phyloP scores from a whole-genome alignment of 352 stramenopile species.

The Phytopythium cucurbitacearum region DNA sequence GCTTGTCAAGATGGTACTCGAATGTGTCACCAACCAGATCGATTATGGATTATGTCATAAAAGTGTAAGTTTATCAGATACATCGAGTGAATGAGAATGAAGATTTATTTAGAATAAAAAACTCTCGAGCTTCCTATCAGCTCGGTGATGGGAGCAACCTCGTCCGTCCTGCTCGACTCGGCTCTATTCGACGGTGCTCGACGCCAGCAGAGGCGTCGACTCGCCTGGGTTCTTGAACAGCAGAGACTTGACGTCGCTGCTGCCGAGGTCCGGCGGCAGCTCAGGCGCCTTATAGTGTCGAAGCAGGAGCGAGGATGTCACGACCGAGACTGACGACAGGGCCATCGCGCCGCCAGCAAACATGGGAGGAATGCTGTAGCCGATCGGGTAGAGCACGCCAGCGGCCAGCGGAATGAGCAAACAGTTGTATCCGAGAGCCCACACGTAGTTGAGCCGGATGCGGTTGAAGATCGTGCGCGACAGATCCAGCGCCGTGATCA shows the following conservation, averaged over 20 bases:
- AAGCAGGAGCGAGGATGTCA: conserved; percentile 93
- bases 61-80: too few species aligned
- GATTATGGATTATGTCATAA: too few species aligned
- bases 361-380: conserved; percentile 93
- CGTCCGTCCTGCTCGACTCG: neutral
- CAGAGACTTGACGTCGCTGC: conserved; percentile 69
- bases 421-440: conserved; percentile 98
- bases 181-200: conserved; percentile 49
- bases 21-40: too few species aligned
- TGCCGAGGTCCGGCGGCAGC: conserved; percentile 51
- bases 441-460: conserved; percentile 97
- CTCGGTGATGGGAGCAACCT: conserved; percentile 9
- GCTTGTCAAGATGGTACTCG: too few species aligned
- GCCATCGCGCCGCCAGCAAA: conserved; percentile 96
- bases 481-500: conserved; percentile 97
- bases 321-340: conserved; percentile 95
- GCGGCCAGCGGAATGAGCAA: conserved; percentile 96
- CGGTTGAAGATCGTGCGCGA: conserved; percentile 94
- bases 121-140: conserved; percentile 13
- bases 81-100: conserved; percentile 5
- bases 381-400: conserved; percentile 94
- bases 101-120: conserved; percentile 11
- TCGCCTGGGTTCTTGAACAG: conserved; percentile 81
- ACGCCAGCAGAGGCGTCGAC: conserved; percentile 65
- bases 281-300: conserved; percentile 86